Percentiles rank a stretch among this genome's conserved stretches.
Conservation (phyloP, 2,329 filamentous ascomycete species). For the Xylaria multiplex region DNA sequence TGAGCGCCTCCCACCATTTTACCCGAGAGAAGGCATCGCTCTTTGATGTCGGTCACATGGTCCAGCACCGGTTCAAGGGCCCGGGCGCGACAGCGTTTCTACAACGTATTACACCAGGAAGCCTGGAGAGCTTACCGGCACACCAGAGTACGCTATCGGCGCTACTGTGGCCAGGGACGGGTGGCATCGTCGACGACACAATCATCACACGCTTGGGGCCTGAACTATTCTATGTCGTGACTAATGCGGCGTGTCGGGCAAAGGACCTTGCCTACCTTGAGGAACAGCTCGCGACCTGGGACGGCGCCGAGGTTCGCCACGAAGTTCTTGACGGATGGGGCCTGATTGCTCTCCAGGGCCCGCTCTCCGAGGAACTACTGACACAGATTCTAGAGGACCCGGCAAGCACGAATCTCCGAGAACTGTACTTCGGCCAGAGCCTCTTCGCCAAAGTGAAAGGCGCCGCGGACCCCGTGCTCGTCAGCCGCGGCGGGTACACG, state of each 20-base stretch:
- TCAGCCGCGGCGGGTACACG: constrained; percentile 93
- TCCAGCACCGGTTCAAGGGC: constrained; percentile 85
- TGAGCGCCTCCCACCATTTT: constrained; percentile 88
- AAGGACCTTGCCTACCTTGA: constrained; percentile 85
- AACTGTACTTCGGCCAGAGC: constrained; percentile 84
- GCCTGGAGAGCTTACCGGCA: constrained; percentile 69
- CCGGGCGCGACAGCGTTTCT: constrained; percentile 83
- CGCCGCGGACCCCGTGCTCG: constrained; percentile 67
- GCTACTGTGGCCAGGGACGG: constrained; percentile 79
- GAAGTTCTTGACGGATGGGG: constrained; percentile 77
- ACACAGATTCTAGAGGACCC: constrained; percentile 67
- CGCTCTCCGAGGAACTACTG: constrained; percentile 76
- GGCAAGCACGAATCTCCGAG: constrained; percentile 65
- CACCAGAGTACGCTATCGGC: constrained; percentile 86
- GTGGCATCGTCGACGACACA: constrained; percentile 94
- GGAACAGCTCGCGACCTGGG: constrained; percentile 72
- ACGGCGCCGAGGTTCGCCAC: constrained; percentile 71
- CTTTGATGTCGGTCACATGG: constrained; percentile 98
- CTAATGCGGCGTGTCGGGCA: constrained; percentile 89
- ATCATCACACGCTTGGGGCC: constrained; percentile 83
- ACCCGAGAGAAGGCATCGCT: constrained; percentile 88
- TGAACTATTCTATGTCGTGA: constrained; percentile 89
- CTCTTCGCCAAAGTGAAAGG: constrained; percentile 71
- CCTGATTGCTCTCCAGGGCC: constrained; percentile 90
- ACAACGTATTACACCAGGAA: constrained; percentile 83